Evolutionary conservation across 495 filamentous ascomycete species (phyloP).

Genomic region (Lepidopterella palustris): DNA sequence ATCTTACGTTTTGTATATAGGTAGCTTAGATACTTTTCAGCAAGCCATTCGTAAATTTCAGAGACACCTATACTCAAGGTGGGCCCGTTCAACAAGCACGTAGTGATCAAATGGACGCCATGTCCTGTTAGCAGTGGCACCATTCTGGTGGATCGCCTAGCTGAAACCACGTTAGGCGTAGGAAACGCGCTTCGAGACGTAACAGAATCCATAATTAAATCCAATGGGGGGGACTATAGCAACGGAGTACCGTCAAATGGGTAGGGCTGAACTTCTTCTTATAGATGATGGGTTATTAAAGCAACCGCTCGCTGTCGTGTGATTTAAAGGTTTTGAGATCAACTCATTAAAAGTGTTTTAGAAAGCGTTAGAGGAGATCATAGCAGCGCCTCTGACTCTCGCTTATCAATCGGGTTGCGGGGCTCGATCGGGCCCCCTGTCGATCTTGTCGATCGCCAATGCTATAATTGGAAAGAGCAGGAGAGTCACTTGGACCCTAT

Average conservation of each 20-base stretch:
- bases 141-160: background rate
- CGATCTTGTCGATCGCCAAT: background rate
- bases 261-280: background rate
- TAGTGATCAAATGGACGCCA: background rate
- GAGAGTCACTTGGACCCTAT: background rate
- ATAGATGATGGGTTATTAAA: background rate
- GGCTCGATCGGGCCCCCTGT: background rate
- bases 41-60: background rate
- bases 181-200: background rate
- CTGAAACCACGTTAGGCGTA: background rate
- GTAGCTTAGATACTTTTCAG: background rate
- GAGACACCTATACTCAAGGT: background rate
- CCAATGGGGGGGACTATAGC: background rate
- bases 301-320: background rate
- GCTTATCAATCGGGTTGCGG: background rate
- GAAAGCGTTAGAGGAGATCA: background rate
- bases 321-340: background rate
- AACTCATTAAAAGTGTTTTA: slow-evolving; percentile 1
- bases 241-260: background rate
- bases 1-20: background rate
- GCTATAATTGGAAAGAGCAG: background rate
- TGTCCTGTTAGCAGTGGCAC: background rate
- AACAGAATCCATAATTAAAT: background rate
- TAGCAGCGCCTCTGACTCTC: background rate
- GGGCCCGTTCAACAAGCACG: background rate